Base-by-base conservation (phyloP, 2,329 filamentous ascomycete genomes). In the Magnaporthales sp. region DNA sequence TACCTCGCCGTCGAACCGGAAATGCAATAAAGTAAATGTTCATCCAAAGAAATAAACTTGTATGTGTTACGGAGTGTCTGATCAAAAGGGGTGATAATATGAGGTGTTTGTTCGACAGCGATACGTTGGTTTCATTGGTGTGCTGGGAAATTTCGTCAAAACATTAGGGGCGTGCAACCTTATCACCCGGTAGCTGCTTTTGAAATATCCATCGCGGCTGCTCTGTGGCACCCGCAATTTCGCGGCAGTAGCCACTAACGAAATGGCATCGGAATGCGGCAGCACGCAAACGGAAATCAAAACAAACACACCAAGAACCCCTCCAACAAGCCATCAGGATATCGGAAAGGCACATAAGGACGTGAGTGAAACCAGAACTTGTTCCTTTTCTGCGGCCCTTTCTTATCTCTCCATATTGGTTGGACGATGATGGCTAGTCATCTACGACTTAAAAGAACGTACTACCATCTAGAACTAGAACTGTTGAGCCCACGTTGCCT, bases 161-260 rank as follows among this genome's bases (percentile, higher is more conserved):
- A 58, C 54, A 26, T 26, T 58, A 26, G 54, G 54, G 54, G 54
- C 54, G 54, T 58, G 54, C 24, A 58, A 58, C 54, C 54, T 58
- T 26, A 58, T 58, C 24, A 58, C 54, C 54, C 54, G 24, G 54
- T 58, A 58, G 54, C 54, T 22, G 54, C 54, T 26, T 58, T 15
- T 26, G 24, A 24, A n/a, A 58, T 58, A 58, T 58, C 54, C 54
- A 24, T 54, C 22, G 51, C 63, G 46, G 32, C 27, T 67, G 67
- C 56, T 27, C 65, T 63, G 70, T 69, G 70, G 70, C 68, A 66
- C 69, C 68, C 63, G 69, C 67, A 70, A 71, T 71, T 70, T 71
- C 54, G 64, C 63, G 62, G 46, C 31, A 63, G 58, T 62, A 66
- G 69, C 69, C 70, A 71, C 69, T 71, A 69, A 68, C 56, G 68